Evolutionary conservation across 169 alveolate species (phyloP).

Genomic region (Babesia sp.): DNA sequence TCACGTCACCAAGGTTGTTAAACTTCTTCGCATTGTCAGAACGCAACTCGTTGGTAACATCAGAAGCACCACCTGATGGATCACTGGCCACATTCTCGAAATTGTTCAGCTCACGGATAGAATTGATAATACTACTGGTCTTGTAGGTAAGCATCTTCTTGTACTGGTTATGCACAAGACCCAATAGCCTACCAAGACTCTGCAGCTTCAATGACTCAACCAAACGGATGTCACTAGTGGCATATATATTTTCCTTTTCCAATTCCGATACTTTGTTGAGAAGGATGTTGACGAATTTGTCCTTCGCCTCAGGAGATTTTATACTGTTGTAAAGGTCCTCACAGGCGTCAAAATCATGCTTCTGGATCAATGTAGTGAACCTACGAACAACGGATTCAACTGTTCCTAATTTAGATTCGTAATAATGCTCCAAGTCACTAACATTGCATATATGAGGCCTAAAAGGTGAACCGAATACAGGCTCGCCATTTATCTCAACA

Average conservation of each 20-base stretch:
- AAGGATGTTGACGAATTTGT: background rate
- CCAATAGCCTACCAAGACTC: slow-evolving; percentile 52
- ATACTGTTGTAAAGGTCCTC: slow-evolving; percentile 12
- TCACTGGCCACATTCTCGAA: slow-evolving; percentile 14
- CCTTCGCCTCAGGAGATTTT: background rate
- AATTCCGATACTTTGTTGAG: slow-evolving; percentile 21
- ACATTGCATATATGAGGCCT: slow-evolving; percentile 33
- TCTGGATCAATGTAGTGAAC: slow-evolving; percentile 14
- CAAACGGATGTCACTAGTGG: slow-evolving; percentile 37
- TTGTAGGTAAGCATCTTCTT: slow-evolving; percentile 59
- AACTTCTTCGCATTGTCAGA: slow-evolving; percentile 14
- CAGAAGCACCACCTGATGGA: background rate
- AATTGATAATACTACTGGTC: slow-evolving; percentile 55
- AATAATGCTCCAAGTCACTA: slow-evolving; percentile 30
- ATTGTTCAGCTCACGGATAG: slow-evolving; percentile 52
- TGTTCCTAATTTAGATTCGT: slow-evolving; percentile 8
- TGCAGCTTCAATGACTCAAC: slow-evolving; percentile 37
- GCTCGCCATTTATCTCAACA: slow-evolving; percentile 50
- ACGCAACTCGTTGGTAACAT: background rate
- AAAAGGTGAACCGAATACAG: slow-evolving; percentile 63
- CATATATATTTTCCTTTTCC: slow-evolving; percentile 17
- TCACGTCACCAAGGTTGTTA: slow-evolving; percentile 61
- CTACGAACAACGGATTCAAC: slow-evolving; percentile 6
- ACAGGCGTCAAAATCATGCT: slow-evolving; percentile 48
- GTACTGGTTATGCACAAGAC: slow-evolving; percentile 50